Base-by-base conservation (phyloP, 202 grass and related monocot species). In the Hordeum pubiflorum region DNA sequence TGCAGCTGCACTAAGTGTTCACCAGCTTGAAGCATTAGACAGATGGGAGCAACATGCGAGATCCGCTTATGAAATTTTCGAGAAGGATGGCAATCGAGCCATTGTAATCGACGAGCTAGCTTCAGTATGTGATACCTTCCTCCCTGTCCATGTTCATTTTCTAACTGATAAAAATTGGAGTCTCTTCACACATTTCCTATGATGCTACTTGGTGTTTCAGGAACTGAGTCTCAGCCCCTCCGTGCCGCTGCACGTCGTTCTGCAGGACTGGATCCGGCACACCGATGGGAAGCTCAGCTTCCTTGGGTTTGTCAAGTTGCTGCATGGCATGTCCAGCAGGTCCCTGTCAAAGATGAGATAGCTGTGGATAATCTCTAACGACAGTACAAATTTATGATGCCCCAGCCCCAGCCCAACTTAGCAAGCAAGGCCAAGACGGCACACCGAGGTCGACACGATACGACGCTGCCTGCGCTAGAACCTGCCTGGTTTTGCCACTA, bases 11-110 rank as follows among this genome's bases (percentile, higher is more conserved):
- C 38, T 94, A 67, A 94, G 87, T 81, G 89, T 94, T 65, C 89
- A 94, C 81, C 89, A 94, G 66, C 92, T 94, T 29, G 92, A 94
- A 89, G 86, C 89, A 69, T 79, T 91, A 82, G 92, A 94, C 78
- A 87, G 92, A 89, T 91, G 92, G 92, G 92, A 94, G 84, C 92
- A 94, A 74, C 92, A 94, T 79, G 92, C 87, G 2, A 79, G 89
- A 20, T 91, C 84, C 0, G 92, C 92, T 44, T 94, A 94, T 72
- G 92, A 94, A 17, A 38, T 83, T 56, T 94, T 94, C 58, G 92
- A 94, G 63, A 94, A 87, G 79, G 92, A 94, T 78, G 92, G 92
- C 55, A 94, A 94, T 50, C 84, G 89, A 23, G 89, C 89, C 56
- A 94, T 94, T 75, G 86, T 94, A 17, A 94, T 94, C 7, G 89